Evolutionary conservation across 2,329 filamentous ascomycete genomes (phyloP), one percentile per base, ranked within the genome.

Genomic region (Cordyceps sp.): DNA sequence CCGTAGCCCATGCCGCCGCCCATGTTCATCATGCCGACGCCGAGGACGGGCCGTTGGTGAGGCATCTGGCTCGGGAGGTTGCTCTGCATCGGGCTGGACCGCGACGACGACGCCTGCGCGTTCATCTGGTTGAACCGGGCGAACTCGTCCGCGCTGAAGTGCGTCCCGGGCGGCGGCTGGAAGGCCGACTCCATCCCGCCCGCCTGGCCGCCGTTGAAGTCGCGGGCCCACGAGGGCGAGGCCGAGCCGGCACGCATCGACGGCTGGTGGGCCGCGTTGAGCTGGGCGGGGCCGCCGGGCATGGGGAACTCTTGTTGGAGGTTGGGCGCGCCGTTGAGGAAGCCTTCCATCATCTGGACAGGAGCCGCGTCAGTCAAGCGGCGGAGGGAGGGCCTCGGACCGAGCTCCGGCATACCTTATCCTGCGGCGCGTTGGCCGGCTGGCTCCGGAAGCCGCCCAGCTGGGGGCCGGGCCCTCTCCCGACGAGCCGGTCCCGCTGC

Each of bases 401-500:
- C 4, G 31, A 32, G 15, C 30, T 16, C 26, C n/a, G 36, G 38
- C 53, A 31, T 53, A 72, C 80, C 66, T 80, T 73, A 51, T 92
- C 83, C 44, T 85, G 81, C 30, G 73, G 73, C 26, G 68, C 69
- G 45, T 72, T 73, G 50, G 74, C 72, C 35, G 67, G 68, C 43
- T 70, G 68, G 51, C 72, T 86, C 40, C 84, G 71, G 63, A 93
- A 86, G 46, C 80, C 73, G 50, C 81, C 78, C 46, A 81, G 67
- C 47, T 78, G 62, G 7, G 70, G 76, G 27, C 69, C 73, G 1
- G 81, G 78, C 1, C 74, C 76, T 42, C 78, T 66, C 39, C 82
- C 83, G 37, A 82, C 76, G 38, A 96, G 65, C 37, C 90, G 74
- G 56, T 98, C 90, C 47, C 86, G 71, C 59, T 96, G 90, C 36